Base-by-base conservation (phyloP, 2,329 filamentous ascomycete species). In the Calonectria henricotiae region DNA sequence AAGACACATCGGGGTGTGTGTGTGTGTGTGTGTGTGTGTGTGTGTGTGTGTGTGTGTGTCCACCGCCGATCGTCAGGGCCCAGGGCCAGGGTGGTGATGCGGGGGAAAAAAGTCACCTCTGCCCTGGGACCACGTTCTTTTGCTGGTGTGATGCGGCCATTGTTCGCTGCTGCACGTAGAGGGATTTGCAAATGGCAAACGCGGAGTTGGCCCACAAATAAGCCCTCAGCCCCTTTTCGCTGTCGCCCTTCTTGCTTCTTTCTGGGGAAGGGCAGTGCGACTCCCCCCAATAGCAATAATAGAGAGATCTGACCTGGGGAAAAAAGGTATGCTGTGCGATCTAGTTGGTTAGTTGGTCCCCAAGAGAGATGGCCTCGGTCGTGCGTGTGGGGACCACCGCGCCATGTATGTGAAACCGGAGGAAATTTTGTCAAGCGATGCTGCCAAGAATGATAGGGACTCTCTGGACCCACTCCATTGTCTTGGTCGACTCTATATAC, bases 361-460 rank as follows among this genome's bases (percentile, higher is more conserved):
- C 44, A 47, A 47, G 44, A 47, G 44, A 27, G 27, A 27, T 5
- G 23, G 23, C 44, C 12, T 13, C 4, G 15, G 25, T 47, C 27
- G 7, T 4, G 4, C 7, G 27, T 47, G 25, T 8, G 46, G 46
- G 15, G 27, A 30, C 27, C 13, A 13, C n/a, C 11, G n/a, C 51
- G 20, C 32, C n/a, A 23, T 39, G 51, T 55, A 55, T 39, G 51
- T 55, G 51, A 39, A 55, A 55, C 51, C 32, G 51, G 51, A 55
- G 12, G 30, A 55, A 39, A 25, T 55, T 23, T 8, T 55, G 32
- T n/a, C 32, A 55, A 55, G 32, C 17, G 9, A 55, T 39, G 20
- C 20, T 8, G 51, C 51, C 32, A 55, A 55, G 51, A 39, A 17
- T 13, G 15, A 7, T 4, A 23, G 12, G 20, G n/a, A 27, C 49